phyloP scores from a whole-genome alignment of 2,329 filamentous ascomycete genomes.

The Coniosporium uncinatum region DNA sequence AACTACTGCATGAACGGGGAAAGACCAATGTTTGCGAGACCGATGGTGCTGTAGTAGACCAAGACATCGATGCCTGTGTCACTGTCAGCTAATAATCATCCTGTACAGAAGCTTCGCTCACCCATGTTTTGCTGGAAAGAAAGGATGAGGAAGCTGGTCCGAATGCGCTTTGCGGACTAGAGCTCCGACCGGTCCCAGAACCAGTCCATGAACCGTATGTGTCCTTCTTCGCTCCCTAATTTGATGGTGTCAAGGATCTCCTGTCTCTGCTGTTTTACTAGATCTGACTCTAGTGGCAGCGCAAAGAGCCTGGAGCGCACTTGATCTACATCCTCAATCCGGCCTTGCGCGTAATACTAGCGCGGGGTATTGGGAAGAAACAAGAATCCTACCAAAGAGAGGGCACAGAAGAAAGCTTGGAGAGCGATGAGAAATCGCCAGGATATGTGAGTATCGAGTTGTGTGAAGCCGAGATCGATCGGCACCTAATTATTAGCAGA shows the following conservation, averaged over 20 bases:
- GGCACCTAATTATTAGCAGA: too few relatives aligned
- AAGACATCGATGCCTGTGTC: constrained; percentile 18
- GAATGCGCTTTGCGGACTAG: constrained; percentile 24
- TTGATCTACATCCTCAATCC: constrained; percentile 11
- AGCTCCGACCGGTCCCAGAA: constrained; percentile 29
- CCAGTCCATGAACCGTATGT: constrained; percentile 17
- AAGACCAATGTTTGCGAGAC: constrained; percentile 20
- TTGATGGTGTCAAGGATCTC: constrained; percentile 19
- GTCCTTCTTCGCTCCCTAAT: constrained; percentile 14
- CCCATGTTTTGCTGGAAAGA: constrained; percentile 19
- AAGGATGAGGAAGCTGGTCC: constrained; percentile 27
- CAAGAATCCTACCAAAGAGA: constrained; percentile 16
- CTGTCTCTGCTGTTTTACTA: constrained; percentile 13
- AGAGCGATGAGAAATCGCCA: constrained; percentile 24
- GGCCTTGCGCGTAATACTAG: constrained; percentile 11
- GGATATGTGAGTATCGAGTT: constrained; percentile 15
- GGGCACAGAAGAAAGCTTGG: constrained; percentile 20
- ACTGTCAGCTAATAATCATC: not conserved
- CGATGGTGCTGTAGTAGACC: constrained; percentile 22
- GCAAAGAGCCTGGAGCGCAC: constrained; percentile 10
- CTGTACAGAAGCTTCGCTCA: not conserved
- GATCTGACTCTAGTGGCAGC: constrained; percentile 4
- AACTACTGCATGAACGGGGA: constrained; percentile 16
- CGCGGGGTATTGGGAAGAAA: constrained; percentile 16
- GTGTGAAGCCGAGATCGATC: constrained; percentile 15